Evolutionary conservation across 192 early-diverging fungal species (phyloP), one percentile per base, ranked within the genome.

Genomic region (Entrophospora sp.): DNA sequence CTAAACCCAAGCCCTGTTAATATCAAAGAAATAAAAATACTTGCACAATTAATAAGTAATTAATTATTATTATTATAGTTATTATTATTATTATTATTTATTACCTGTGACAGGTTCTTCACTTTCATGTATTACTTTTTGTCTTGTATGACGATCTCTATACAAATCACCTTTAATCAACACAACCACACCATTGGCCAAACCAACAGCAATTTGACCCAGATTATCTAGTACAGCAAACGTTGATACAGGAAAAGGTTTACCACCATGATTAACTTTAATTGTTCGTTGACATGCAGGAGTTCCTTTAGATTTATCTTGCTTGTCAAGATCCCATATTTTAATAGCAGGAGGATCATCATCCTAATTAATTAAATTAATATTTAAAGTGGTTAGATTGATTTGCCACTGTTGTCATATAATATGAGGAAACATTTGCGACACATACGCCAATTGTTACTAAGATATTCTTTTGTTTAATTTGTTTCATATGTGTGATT

Each of bases 181-280:
- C 20, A 96, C 74, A 0, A 96, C 93, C 3, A 89, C 85, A 12
- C 96, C 96, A 67, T 94, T 95, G 22, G 92, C 91, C 61, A 98
- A 77, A 3, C 94, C 96, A 34, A 96, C 76, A 13, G 96, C 96
- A 13, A 94, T 78, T 73, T 96, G 96, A 5, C 88, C 81, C 71
- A 93, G 61, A 58, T 87, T 87, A 30, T 90, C 87, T 7, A 93
- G 64, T 10, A 83, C 81, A 43, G 92, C 89, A 43, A 94, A 59
- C 0, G 89, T 83, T 0, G 91, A 76, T 1, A 85, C 88, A 4
- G 88, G 89, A 67, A 84, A 85, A 3, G 86, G 74, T 36, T 81
- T 82, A 67, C 81, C 79, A 31, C 78, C 72, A 61, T 85, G 81
- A 30, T 86, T 83, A 14, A 92, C 79, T 38, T 86, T 85, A 58